These are phyloP conservation scores for Chaetomium cochliodes DNA, from an alignment of 495 filamentous ascomycete species.

Conservation along the genomic window DNA sequence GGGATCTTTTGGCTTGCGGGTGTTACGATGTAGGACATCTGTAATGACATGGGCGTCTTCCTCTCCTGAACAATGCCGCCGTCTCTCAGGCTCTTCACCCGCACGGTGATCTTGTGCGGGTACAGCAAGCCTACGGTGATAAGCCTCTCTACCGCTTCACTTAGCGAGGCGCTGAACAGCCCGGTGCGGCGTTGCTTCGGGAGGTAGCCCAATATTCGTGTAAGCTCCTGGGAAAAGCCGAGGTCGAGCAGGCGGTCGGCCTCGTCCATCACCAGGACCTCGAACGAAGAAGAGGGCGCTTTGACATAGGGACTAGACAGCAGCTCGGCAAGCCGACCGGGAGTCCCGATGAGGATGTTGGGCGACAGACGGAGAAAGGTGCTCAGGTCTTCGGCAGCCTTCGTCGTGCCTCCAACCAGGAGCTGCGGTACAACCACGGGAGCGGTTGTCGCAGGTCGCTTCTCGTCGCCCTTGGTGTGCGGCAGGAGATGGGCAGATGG, in stretches of 20 bases:
- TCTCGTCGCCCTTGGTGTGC: conserved; percentile 49
- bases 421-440: conserved; percentile 78
- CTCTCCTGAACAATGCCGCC: conserved; percentile 76
- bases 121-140: conserved; percentile 91
- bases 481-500: conserved; percentile 65
- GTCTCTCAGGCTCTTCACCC: conserved; percentile 63
- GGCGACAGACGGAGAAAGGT: conserved; percentile 75
- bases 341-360: conserved; percentile 84
- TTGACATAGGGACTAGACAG: conserved; percentile 89
- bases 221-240: conserved; percentile 90
- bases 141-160: conserved; percentile 85
- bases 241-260: conserved; percentile 89
- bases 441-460: conserved; percentile 48
- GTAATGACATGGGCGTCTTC: conserved; percentile 81
- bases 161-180: conserved; percentile 88
- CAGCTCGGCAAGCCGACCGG: conserved; percentile 83
- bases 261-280: conserved; percentile 89
- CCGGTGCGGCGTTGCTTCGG: conserved; percentile 94
- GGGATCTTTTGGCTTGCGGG: conserved; percentile 76
- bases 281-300: conserved; percentile 82
- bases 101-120: conserved; percentile 88
- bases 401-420: conserved; percentile 77
- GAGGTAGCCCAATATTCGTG: conserved; percentile 75
- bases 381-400: conserved; percentile 80
- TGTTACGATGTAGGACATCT: conserved; percentile 80